These are phyloP conservation scores for Xylariaceae sp. DNA, from an alignment of 2,329 filamentous ascomycete genomes.

Conservation along the genomic window DNA sequence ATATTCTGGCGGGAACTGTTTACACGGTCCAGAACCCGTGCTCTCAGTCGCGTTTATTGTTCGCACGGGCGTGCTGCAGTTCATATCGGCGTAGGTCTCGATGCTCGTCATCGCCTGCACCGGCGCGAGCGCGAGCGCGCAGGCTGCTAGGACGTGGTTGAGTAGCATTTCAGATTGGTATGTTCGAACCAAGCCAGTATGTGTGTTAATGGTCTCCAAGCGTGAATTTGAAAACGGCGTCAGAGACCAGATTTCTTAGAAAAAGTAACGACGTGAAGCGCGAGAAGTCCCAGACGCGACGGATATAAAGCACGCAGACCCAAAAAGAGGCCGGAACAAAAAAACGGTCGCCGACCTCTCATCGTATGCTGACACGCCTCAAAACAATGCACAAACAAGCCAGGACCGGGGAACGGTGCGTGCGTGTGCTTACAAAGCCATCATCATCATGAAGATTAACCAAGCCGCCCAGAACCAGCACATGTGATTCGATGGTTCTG, in stretches of 20 bases:
- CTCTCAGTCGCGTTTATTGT: conserved; percentile 3
- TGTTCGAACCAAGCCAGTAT: no score
- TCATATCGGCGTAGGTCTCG: conserved; percentile 6
- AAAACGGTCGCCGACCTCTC: background rate
- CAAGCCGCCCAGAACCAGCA: background rate
- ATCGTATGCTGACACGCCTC: no score
- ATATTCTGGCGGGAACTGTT: conserved; percentile 2
- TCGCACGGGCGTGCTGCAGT: background rate
- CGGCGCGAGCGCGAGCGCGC: conserved; percentile 5
- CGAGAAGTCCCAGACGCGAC: background rate
- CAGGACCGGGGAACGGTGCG: no score
- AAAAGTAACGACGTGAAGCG: background rate
- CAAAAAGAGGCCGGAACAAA: background rate
- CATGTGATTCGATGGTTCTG: background rate
- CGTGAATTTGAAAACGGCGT: no score
- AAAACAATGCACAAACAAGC: no score
- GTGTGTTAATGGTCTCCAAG: no score
- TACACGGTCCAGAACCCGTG: conserved; percentile 12
- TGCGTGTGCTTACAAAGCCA: no score
- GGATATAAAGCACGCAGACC: background rate
- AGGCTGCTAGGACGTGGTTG: background rate
- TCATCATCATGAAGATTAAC: background rate
- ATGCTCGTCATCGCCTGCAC: conserved; percentile 1
- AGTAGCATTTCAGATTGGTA: no score
- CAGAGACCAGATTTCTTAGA: background rate